phyloP scores from a whole-genome alignment of 805 yeast species.

The Saccharomycopsis microspora region DNA sequence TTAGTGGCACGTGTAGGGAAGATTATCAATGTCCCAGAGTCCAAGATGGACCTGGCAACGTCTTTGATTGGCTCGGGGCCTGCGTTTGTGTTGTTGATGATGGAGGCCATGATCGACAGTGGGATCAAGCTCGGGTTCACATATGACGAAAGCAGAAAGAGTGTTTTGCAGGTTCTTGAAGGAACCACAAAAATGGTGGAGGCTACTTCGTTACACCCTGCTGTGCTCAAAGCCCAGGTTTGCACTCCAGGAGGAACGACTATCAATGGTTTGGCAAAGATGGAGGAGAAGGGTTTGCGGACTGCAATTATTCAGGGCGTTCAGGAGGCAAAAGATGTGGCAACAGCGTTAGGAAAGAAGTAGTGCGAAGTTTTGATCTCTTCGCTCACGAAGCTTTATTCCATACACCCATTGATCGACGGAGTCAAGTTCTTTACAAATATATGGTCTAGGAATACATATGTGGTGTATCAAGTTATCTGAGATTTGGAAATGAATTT shows the following conservation, averaged over 20 bases:
- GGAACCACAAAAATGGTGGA: slow-evolving; percentile 90
- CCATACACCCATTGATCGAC: neutral
- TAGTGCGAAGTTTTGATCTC: slow-evolving; percentile 4
- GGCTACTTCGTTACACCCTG: slow-evolving; percentile 78
- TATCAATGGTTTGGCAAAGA: slow-evolving; percentile 82
- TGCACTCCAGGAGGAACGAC: slow-evolving; percentile 99
- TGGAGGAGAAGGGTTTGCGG: slow-evolving; percentile 88
- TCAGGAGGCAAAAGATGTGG: slow-evolving; percentile 83
- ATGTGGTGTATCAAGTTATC: neutral
- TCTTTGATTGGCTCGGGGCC: slow-evolving; percentile 95
- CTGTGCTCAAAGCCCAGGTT: slow-evolving; percentile 72
- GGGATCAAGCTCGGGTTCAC: slow-evolving; percentile 94
- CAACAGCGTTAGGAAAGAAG: slow-evolving; percentile 46
- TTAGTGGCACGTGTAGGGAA: slow-evolving; percentile 57
- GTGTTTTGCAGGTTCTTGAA: slow-evolving; percentile 89
- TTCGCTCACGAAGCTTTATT: neutral
- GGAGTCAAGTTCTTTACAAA: neutral
- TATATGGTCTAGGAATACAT: neutral
- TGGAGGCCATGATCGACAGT: slow-evolving; percentile 89
- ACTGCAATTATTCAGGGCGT: slow-evolving; percentile 81
- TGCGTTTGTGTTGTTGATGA: slow-evolving; percentile 79
- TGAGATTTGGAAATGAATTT: too few species aligned
- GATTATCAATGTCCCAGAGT: slow-evolving; percentile 62
- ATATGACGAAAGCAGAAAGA: slow-evolving; percentile 63
- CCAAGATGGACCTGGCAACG: slow-evolving; percentile 93